Percentiles rank a stretch among this genome's conserved stretches.
Evolutionary conservation across 805 yeast species (phyloP).

Genomic region (Kluyveromyces siamensis): DNA sequence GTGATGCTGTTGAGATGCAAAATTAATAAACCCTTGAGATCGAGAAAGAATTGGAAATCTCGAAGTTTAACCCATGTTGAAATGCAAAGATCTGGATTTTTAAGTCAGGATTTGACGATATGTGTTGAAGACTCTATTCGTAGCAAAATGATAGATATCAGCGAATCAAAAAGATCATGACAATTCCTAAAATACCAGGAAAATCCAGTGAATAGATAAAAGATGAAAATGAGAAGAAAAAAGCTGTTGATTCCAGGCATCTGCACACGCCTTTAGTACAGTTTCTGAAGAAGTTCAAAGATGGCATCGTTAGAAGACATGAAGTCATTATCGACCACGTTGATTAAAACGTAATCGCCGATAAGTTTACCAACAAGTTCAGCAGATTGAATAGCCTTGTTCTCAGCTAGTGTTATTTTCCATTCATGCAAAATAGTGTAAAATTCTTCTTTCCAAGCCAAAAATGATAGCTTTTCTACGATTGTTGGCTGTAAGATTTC

Average conservation of each 20-base stretch:
- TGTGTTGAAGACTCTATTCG: neutral
- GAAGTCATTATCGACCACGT: conserved; percentile 84
- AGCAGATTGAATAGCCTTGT: conserved; percentile 25
- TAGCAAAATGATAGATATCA: neutral
- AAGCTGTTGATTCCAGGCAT: neutral
- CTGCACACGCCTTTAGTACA: conserved; percentile 4
- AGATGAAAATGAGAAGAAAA: neutral
- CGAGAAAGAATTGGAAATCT: neutral
- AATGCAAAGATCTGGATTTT: conserved; percentile 9
- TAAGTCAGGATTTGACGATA: neutral
- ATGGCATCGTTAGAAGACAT: conserved; percentile 45
- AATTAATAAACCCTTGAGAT: neutral
- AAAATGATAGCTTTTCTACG: conserved; percentile 82
- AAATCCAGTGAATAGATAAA: neutral
- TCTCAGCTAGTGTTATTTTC: conserved; percentile 43
- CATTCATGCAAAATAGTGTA: conserved; percentile 77
- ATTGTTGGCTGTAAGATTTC: conserved; percentile 94
- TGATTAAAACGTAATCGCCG: conserved; percentile 63
- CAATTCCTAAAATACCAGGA: neutral
- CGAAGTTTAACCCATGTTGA: conserved; percentile 15
- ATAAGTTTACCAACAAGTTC: conserved; percentile 24
- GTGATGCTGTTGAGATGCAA: conserved; percentile 1
- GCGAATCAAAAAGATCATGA: neutral
- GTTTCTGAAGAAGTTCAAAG: conserved; percentile 37
- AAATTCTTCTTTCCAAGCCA: conserved; percentile 97